These are phyloP conservation scores for Cicer arietinum DNA, from an alignment of 306 rosid species.

Conservation along the genomic window DNA sequence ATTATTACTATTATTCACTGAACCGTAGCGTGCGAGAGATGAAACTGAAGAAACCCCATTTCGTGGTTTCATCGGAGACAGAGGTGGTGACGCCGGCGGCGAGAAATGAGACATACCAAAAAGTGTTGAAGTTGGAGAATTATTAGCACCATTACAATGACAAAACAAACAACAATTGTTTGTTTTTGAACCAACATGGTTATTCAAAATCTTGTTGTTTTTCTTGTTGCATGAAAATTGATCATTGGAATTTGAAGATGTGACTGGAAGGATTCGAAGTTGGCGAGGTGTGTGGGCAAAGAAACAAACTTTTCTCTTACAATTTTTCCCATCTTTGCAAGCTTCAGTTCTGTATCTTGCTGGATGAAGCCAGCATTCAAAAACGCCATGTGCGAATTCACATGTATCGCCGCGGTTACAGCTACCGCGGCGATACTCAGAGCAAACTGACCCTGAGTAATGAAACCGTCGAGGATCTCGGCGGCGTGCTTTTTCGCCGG, in stretches of 20 bases:
- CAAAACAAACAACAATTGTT: slow-evolving; percentile 65
- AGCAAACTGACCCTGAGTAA: slow-evolving; percentile 76
- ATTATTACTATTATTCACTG: slow-evolving; percentile 26
- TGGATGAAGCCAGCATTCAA: slow-evolving; percentile 97
- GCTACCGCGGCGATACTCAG: slow-evolving; percentile 78
- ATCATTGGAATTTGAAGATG: slow-evolving; percentile 47
- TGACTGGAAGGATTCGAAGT: slow-evolving; percentile 67
- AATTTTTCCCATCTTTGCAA: slow-evolving; percentile 85
- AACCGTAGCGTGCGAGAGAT: slow-evolving; percentile 52
- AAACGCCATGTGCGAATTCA: slow-evolving; percentile 82
- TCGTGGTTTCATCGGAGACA: slow-evolving; percentile 56
- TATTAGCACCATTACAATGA: slow-evolving; percentile 33
- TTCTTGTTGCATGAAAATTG: slow-evolving; percentile 52
- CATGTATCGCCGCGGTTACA: slow-evolving; percentile 80
- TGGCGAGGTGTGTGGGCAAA: slow-evolving; percentile 91
- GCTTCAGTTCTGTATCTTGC: slow-evolving; percentile 93
- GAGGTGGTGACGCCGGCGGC: slow-evolving; percentile 78
- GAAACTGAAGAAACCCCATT: slow-evolving; percentile 39
- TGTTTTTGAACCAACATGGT: slow-evolving; percentile 48
- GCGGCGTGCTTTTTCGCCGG: slow-evolving; percentile 88
- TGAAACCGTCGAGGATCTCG: slow-evolving; percentile 76
- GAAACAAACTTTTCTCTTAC: slow-evolving; percentile 88
- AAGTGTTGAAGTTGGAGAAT: slow-evolving; percentile 80
- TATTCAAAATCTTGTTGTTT: slow-evolving; percentile 46
- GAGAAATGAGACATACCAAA: slow-evolving; percentile 68